Conservation (phyloP, 1,139 yeast genomes). For the Sugiyamaella novakii region DNA sequence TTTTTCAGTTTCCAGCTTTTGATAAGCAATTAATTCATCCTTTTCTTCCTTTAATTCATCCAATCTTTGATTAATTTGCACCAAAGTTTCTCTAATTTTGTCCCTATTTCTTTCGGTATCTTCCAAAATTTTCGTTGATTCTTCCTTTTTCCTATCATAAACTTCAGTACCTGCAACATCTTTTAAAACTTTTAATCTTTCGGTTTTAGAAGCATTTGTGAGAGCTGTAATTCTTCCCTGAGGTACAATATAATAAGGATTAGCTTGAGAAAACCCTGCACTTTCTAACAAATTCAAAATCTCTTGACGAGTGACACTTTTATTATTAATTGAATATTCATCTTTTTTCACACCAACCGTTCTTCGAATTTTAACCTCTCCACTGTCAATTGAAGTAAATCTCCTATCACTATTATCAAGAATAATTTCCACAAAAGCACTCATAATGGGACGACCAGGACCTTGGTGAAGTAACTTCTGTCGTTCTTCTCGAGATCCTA, state of each 20-base stretch:
- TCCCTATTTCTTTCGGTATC: slow-evolving; percentile 69
- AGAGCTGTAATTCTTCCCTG: slow-evolving; percentile 83
- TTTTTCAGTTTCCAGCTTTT: slow-evolving; percentile 64
- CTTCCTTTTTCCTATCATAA: slow-evolving; percentile 78
- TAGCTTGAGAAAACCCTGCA: slow-evolving; percentile 89
- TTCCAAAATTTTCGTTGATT: slow-evolving; percentile 77
- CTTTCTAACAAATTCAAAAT: slow-evolving; percentile 81
- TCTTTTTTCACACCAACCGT: slow-evolving; percentile 93
- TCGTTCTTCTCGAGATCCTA: slow-evolving; percentile 79
- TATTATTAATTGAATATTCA: slow-evolving; percentile 75
- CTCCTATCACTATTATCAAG: slow-evolving; percentile 81
- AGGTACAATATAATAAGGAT: slow-evolving; percentile 95
- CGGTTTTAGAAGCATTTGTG: slow-evolving; percentile 86
- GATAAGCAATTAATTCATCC: slow-evolving; percentile 70
- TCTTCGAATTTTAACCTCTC: slow-evolving; percentile 74
- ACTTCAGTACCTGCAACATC: slow-evolving; percentile 96
- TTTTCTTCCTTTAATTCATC: slow-evolving; percentile 81
- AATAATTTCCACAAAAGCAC: slow-evolving; percentile 88
- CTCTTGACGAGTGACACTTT: slow-evolving; percentile 77
- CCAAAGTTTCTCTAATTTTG: slow-evolving; percentile 74
- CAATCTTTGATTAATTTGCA: slow-evolving; percentile 69
- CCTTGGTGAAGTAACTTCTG: slow-evolving; percentile 83
- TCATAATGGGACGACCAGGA: slow-evolving; percentile 79
- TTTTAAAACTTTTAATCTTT: slow-evolving; percentile 73
- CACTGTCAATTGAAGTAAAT: slow-evolving; percentile 63